Percentiles rank a stretch among this genome's conserved stretches.
phyloP scores from a whole-genome alignment of 2,329 filamentous ascomycete genomes.

The Talaromyces verruculosus region DNA sequence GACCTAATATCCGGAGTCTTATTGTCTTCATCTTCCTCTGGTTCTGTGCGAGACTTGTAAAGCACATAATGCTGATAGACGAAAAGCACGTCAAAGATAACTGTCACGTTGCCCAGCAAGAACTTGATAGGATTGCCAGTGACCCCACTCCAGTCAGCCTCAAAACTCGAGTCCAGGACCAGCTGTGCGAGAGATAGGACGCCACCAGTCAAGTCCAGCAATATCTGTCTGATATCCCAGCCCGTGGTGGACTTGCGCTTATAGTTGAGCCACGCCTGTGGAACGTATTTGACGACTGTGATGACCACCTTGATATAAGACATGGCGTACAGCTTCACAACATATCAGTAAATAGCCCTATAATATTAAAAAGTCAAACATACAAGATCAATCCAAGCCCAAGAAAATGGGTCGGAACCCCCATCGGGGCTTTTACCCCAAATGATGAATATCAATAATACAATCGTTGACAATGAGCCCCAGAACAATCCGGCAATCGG shows the following conservation, averaged over 20 bases:
- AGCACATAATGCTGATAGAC: constrained; percentile 84
- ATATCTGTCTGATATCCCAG: constrained; percentile 82
- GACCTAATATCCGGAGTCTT: constrained; percentile 28
- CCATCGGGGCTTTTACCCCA: constrained; percentile 40
- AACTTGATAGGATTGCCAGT: constrained; percentile 92
- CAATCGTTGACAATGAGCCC: constrained; percentile 59
- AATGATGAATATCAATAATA: constrained; percentile 44
- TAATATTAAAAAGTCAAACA: constrained; percentile 25
- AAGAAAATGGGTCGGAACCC: constrained; percentile 50
- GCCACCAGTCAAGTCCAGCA: constrained; percentile 80
- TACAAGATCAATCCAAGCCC: constrained; percentile 67
- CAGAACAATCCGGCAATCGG: constrained; percentile 68
- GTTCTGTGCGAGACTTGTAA: constrained; percentile 51
- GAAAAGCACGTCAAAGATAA: constrained; percentile 84
- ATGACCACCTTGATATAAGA: constrained; percentile 87
- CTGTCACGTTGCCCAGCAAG: constrained; percentile 77
- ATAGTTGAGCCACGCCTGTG: constrained; percentile 80
- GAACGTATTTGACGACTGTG: constrained; percentile 89
- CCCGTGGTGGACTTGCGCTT: constrained; percentile 80
- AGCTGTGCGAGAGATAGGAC: constrained; percentile 79
- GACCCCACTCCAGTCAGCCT: constrained; percentile 85
- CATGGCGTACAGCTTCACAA: constrained; percentile 60
- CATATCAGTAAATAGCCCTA: constrained; percentile 25
- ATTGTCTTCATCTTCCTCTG: constrained; percentile 24
- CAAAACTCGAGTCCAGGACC: constrained; percentile 77